Conservation (phyloP, 2,329 filamentous ascomycete genomes). For the Thelonectria discophora region DNA sequence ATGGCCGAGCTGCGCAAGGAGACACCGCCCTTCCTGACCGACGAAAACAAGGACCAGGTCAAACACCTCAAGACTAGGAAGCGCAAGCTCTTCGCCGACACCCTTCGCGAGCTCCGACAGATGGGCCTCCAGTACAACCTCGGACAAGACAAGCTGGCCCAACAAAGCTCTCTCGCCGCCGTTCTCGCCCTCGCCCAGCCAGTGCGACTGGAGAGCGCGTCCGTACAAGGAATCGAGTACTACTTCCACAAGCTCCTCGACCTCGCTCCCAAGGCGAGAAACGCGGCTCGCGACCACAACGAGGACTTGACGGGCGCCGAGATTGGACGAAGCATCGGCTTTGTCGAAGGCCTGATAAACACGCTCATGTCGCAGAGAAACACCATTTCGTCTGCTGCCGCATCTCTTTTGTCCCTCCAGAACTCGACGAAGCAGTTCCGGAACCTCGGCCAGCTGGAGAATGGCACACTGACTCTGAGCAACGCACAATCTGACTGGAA, state of each 20-base stretch:
- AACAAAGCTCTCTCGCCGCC: conserved; percentile 75
- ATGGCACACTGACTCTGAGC: conserved; percentile 35
- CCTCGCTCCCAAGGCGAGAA: conserved; percentile 73
- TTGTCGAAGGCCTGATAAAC: conserved; percentile 85
- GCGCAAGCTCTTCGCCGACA: conserved; percentile 88
- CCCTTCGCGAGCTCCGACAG: conserved; percentile 79
- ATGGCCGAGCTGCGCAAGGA: conserved; percentile 81
- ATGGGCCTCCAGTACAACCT: conserved; percentile 93
- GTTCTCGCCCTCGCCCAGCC: conserved; percentile 70
- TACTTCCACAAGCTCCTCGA: conserved; percentile 84
- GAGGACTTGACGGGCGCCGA: conserved; percentile 86
- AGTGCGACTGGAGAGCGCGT: conserved; percentile 44
- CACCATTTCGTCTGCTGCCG: conserved; percentile 53
- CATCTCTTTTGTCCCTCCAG: conserved; percentile 51
- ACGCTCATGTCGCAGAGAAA: conserved; percentile 69
- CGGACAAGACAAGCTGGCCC: conserved; percentile 74
- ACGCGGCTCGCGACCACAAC: conserved; percentile 76
- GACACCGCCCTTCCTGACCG: conserved; percentile 81
- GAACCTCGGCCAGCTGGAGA: conserved; percentile 44
- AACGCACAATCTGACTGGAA: conserved; percentile 36
- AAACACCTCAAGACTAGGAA: conserved; percentile 93
- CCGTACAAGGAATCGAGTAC: conserved; percentile 63
- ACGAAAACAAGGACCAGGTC: conserved; percentile 84
- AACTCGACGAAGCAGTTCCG: conserved; percentile 49
- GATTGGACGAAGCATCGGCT: conserved; percentile 79